Percentiles rank a stretch among this genome's conserved stretches.
These are phyloP conservation scores for Chamaecyparis obtusa DNA, from an alignment of 75 land plant species.

Conservation along the genomic window DNA sequence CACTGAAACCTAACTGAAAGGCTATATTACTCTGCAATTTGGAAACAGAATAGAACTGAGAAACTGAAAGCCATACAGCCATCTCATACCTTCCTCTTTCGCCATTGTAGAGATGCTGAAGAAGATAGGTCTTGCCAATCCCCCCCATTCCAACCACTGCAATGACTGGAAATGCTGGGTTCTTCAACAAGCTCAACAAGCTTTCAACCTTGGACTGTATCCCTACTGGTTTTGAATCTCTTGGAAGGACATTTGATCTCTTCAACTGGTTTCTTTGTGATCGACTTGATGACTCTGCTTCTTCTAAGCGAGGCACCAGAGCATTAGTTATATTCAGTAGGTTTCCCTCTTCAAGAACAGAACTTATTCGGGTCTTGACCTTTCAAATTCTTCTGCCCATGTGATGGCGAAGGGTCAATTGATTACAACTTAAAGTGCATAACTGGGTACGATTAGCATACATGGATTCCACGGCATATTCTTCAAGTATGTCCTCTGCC, in stretches of 20 bases:
- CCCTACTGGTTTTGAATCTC: not conserved
- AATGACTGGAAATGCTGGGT: not conserved
- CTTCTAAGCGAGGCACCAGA: not conserved
- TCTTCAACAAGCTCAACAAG: not conserved
- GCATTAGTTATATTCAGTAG: not conserved
- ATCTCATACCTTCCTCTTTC: not conserved
- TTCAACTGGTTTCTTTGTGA: not conserved
- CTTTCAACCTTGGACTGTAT: not conserved
- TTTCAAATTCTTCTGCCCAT: not conserved
- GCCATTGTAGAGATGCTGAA: constrained; percentile 7
- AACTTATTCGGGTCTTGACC: not conserved
- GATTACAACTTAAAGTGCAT: not conserved
- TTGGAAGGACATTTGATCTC: not conserved
- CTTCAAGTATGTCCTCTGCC: not conserved
- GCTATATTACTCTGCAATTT: not conserved
- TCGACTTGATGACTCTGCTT: not conserved
- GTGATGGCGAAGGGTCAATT: not conserved
- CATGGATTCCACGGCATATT: not conserved
- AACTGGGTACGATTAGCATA: not conserved
- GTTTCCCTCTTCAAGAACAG: not conserved
- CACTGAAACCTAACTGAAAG: not conserved
- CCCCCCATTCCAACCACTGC: constrained; percentile 7
- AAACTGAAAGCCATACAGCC: constrained; percentile 13
- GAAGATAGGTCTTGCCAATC: too few species aligned
- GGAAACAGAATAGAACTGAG: not conserved